Evolutionary conservation across 345 rosid species (phyloP), one percentile per base, ranked within the genome.

Genomic region (Populus tremula): DNA sequence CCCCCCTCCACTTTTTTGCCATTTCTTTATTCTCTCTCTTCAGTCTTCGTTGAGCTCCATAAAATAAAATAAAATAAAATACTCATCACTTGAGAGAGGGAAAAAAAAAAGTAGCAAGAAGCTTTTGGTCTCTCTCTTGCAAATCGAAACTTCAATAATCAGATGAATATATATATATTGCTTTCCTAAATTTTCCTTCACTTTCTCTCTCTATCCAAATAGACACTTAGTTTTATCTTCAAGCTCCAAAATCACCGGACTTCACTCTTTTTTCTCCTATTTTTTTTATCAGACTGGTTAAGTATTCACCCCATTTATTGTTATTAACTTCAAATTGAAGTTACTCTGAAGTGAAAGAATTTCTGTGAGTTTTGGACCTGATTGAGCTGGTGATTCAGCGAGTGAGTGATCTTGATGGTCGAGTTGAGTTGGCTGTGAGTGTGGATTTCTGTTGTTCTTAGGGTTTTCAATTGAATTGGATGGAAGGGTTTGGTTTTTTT

Each of bases 401-500:
- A 25, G 14, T 41, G 29, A 64, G 79, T 81, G 77, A 72, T 74
- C 71, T 69, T 67, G 77, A 81, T 79, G 83, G 61, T 78, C 67
- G 82, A 81, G 67, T 38, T 79, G 49, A 29, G 72, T 31, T 56
- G 43, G 53, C n/a, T 17, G 70, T 72, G 71, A 54, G 78, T 63
- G 74, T 69, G 62, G 78, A 62, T 78, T 80, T 78, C 64, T 59
- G 29, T 12, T 59, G 64, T 59, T 23, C 81, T 80, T 88, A 78
- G 75, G 80, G 84, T 76, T 80, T 67, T 72, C 74, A 33, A 33
- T 12, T 70, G 75, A 56, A 78, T 80, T 78, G 84, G 70, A 86
- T 80, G 86, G 84, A 86, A 76, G 83, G 76, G 77, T 79, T 76
- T 66, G 85, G 76, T 79, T 43, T 36, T 47, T 83, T 71, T 69